Base-by-base conservation (phyloP, 2,329 filamentous ascomycete genomes). In the Botrytis tulipae region DNA sequence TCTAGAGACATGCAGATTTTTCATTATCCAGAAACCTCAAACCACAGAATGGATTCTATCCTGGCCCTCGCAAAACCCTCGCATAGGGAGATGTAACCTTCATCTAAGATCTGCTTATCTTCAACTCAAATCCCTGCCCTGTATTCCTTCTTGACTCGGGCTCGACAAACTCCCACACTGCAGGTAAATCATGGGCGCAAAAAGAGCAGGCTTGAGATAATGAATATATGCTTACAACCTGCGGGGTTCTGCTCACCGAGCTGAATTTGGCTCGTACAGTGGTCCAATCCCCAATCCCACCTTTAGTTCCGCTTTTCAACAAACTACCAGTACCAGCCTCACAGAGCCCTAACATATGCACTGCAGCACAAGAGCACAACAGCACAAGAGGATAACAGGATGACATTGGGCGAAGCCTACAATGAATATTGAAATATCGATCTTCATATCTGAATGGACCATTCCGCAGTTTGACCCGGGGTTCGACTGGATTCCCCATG, bases 241-340 rank as follows among this genome's bases (percentile, higher is more conserved):
- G 65, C 35, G 46, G 65, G 65, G 46, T 54, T 54, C 65, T 54
- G 65, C 46, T 54, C 65, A 54, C 65, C 65, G 46, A 67, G 46
- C 65, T 67, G 65, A 67, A 25, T 18, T 40, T 48, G 48, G 46
- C 65, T 67, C 65, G 46, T 54, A 54, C 46, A 16, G 9, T 67
- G 46, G 32, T 67, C 65, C 35, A 67, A 67, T 54, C 44, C 63
- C 65, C 46, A 67, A 67, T 67, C 46, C 65, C 65, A 67, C 32
- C 46, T 18, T 42, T 51, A 29, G 63, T 67, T 51, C 44, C 63
- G 44, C 63, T 51, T 51, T 40, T 8, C 22, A 40, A 67, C 65
- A 29, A 54, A 40, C 46, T n/a, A 51, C 35, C 65, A 40, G 46
- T n/a, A 40, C 35, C 65, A 40, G 32, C 4, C 32, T 37, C 46